Conservation (phyloP, 78 protist species). For the Pelomyxa schiedti region DNA sequence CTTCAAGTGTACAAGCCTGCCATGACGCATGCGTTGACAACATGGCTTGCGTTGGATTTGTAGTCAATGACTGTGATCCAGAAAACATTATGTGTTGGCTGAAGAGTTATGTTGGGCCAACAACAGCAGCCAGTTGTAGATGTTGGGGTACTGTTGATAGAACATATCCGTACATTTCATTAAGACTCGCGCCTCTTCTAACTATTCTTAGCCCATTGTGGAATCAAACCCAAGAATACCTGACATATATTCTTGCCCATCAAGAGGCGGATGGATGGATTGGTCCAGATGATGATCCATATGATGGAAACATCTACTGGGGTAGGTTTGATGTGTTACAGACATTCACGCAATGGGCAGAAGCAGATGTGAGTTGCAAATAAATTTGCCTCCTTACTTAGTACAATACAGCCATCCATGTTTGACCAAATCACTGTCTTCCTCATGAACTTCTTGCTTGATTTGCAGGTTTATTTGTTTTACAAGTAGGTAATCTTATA, state of each 20-base stretch:
- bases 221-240: background rate
- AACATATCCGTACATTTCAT: too few species aligned
- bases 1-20: background rate
- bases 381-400: too few species aligned
- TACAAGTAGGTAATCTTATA: too few species aligned
- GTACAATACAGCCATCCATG: too few species aligned
- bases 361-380: too few species aligned
- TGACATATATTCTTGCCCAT: constrained; percentile 2
- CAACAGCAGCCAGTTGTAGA: background rate
- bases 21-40: background rate
- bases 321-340: background rate
- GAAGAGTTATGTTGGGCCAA: background rate
- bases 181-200: background rate
- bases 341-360: too few species aligned
- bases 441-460: too few species aligned
- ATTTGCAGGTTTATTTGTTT: too few species aligned
- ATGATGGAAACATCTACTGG: constrained; percentile 13
- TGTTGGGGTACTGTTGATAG: too few species aligned
- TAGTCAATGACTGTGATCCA: background rate
- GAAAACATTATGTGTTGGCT: background rate
- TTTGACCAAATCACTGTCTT: too few species aligned
- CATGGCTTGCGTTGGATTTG: background rate
- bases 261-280: constrained; percentile 13
- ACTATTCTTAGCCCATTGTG: background rate
- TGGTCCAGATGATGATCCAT: constrained; percentile 15